Evolutionary conservation across 148 eudicot genomes (phyloP).

Genomic region (Rhododendron vialii): DNA sequence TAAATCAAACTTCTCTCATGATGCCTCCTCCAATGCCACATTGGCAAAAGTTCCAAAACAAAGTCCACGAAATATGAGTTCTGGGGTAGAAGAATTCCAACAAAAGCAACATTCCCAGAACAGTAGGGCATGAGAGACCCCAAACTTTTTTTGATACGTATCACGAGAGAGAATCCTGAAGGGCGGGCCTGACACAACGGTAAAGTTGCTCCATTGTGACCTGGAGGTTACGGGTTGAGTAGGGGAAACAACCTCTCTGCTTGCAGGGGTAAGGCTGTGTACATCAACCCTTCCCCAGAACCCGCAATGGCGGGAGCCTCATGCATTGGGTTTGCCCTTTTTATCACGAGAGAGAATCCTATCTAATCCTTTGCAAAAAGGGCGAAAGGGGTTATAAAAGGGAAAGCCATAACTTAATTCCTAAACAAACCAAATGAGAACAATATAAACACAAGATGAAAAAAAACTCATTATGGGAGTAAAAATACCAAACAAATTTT

Average conservation of each 20-base stretch:
- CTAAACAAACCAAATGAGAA: background rate
- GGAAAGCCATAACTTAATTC: background rate
- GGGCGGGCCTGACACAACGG: too few species aligned
- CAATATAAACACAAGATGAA: background rate
- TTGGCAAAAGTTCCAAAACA: background rate
- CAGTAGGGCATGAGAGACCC: background rate
- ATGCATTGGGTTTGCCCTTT: too few species aligned
- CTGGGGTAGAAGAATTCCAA: background rate
- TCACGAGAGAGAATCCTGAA: background rate
- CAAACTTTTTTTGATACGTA: background rate
- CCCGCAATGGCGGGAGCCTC: too few species aligned
- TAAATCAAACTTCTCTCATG: background rate
- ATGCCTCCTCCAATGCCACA: background rate
- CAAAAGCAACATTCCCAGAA: background rate
- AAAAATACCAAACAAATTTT: background rate
- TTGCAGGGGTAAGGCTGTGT: too few species aligned
- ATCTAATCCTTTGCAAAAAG: background rate
- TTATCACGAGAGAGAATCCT: background rate
- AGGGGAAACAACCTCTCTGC: too few species aligned
- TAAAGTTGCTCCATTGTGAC: too few species aligned
- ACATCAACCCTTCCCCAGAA: too few species aligned
- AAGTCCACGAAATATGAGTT: background rate
- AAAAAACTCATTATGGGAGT: background rate
- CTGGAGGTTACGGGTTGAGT: too few species aligned
- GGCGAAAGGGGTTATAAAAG: background rate